A percentile compares a stretch with the other conserved stretches of the same genome.
Evolutionary conservation across 2,329 filamentous ascomycete genomes (phyloP).

Genomic region (Cryphonectria parasitica): DNA sequence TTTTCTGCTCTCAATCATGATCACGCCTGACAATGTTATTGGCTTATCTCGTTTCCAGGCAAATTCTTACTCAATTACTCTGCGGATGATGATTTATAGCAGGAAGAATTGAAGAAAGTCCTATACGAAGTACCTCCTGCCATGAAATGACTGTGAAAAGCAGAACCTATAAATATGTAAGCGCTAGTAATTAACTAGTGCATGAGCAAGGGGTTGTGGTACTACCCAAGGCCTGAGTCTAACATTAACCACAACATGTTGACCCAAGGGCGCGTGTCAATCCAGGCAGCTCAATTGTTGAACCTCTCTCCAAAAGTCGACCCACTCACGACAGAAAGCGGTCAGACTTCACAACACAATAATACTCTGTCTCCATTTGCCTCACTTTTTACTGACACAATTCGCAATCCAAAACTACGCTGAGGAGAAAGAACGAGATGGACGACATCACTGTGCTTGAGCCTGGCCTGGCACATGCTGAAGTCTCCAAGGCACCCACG

Average conservation of each 20-base stretch:
- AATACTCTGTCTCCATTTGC: neutral
- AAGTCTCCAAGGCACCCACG: neutral
- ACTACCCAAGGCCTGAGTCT: neutral
- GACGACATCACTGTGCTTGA: conserved; percentile 8
- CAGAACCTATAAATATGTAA: neutral
- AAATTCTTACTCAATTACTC: neutral
- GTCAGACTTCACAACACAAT: neutral
- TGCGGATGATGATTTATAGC: neutral
- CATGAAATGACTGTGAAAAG: neutral
- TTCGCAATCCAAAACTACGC: neutral
- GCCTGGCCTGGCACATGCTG: neutral
- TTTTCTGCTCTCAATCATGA: neutral
- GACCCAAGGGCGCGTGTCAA: neutral
- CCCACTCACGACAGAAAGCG: neutral
- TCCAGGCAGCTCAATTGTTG: neutral
- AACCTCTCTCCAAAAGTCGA: neutral
- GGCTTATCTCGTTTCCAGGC: neutral
- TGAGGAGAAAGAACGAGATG: neutral
- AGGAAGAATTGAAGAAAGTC: neutral
- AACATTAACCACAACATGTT: neutral
- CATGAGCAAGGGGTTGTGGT: neutral
- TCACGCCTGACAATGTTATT: neutral
- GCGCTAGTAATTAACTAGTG: conserved; percentile 4
- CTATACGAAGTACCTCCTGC: neutral
- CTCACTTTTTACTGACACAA: neutral